phyloP scores from a whole-genome alignment of 1,139 yeast species.

The Debaryomycetaceae sp. region DNA sequence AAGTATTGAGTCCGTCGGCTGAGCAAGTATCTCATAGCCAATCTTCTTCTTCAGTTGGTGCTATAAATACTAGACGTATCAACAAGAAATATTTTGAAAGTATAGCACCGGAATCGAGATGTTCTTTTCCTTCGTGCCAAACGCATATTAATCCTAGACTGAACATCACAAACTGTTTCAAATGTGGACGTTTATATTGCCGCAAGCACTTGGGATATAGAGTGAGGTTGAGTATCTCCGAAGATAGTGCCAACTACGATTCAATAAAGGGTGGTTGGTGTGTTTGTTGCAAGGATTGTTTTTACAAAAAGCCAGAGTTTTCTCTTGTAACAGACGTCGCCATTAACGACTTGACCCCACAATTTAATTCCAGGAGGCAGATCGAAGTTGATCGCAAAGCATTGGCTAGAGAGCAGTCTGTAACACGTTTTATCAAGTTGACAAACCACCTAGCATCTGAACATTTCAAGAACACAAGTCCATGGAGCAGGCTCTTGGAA shows the following conservation, averaged over 20 bases:
- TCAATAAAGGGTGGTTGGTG: constrained; percentile 57
- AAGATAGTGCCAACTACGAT: constrained; percentile 26
- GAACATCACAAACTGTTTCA: constrained; percentile 60
- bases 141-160: constrained; percentile 41
- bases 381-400: constrained; percentile 37
- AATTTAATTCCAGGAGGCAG: constrained; percentile 42
- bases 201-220: constrained; percentile 58
- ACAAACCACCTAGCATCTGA: constrained; percentile 23
- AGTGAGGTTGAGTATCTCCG: constrained; percentile 42
- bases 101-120: constrained; percentile 31
- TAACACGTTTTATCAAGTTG: constrained; percentile 56
- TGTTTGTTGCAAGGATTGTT: constrained; percentile 67
- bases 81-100: constrained; percentile 65
- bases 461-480: constrained; percentile 10
- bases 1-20: too few relatives aligned
- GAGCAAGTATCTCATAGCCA: neutral
- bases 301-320: constrained; percentile 53
- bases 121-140: constrained; percentile 37
- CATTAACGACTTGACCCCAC: constrained; percentile 40
- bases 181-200: constrained; percentile 74
- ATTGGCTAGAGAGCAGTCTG: constrained; percentile 55
- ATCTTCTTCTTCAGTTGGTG: neutral
- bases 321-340: constrained; percentile 37
- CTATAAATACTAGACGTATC: constrained; percentile 23
- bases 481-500: constrained; percentile 2